phyloP scores from a whole-genome alignment of 2,329 filamentous ascomycete species.

The Raffaelea ambrosiae region DNA sequence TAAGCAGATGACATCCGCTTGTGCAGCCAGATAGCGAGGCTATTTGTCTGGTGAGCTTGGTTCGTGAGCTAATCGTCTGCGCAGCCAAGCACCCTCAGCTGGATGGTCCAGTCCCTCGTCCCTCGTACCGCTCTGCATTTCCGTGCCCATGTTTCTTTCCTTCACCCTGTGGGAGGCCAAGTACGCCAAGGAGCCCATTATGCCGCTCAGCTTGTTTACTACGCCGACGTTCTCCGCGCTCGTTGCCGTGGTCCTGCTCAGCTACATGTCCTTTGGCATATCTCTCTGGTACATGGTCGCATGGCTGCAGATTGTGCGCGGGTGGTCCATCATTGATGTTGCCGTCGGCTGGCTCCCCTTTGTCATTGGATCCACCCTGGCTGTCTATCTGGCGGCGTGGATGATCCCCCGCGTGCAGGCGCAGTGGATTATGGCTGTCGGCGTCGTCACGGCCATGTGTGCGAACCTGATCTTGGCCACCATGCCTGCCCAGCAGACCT shows the following conservation, averaged over 20 bases:
- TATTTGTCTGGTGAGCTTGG: no score
- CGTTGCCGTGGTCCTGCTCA: slow-evolving; percentile 10
- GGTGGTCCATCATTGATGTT: slow-evolving; percentile 28
- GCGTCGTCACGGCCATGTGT: slow-evolving; percentile 21
- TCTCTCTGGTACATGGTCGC: slow-evolving; percentile 13
- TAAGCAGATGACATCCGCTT: no score
- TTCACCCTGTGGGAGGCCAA: slow-evolving; percentile 12
- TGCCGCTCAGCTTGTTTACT: slow-evolving; percentile 13
- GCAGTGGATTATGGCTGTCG: slow-evolving; percentile 38
- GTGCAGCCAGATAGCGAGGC: no score
- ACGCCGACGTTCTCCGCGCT: slow-evolving; percentile 10
- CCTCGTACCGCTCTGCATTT: slow-evolving; percentile 9
- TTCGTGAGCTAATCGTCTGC: no score
- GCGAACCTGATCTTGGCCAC: slow-evolving; percentile 30
- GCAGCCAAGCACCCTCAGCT: slow-evolving; percentile 6
- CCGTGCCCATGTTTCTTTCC: slow-evolving; percentile 8
- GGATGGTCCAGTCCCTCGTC: slow-evolving; percentile 10
- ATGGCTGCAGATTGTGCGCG: slow-evolving; percentile 27
- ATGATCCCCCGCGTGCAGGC: slow-evolving; percentile 36
- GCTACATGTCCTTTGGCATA: slow-evolving; percentile 13
- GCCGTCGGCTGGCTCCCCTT: slow-evolving; percentile 31
- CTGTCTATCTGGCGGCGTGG: slow-evolving; percentile 33
- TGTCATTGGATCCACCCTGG: slow-evolving; percentile 26
- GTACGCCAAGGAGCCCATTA: slow-evolving; percentile 9
- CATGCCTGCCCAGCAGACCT: slow-evolving; percentile 34